phyloP scores from a whole-genome alignment of 2,329 filamentous ascomycete genomes.

The Colletotrichum sp. region DNA sequence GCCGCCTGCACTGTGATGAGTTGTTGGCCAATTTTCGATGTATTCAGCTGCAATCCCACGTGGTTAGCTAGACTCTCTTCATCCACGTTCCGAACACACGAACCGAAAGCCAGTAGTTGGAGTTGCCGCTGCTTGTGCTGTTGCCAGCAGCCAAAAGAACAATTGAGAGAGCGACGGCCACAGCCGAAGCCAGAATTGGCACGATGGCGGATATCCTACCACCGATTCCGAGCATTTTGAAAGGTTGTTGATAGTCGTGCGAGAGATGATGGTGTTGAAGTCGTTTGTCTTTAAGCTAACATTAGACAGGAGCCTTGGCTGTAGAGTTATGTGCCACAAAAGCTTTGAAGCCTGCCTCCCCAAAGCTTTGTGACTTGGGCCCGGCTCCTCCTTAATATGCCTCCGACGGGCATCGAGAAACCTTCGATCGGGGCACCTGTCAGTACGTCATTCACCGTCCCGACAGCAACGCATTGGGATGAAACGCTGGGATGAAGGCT shows the following conservation, averaged over 20 bases:
- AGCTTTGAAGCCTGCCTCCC: background rate
- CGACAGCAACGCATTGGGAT: constrained; percentile 3
- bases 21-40: constrained; percentile 20
- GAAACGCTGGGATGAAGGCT: constrained; percentile 20
- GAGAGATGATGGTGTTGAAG: background rate
- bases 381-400: constrained; percentile 12
- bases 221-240: constrained; percentile 12
- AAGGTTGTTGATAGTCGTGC: background rate
- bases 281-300: background rate
- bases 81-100: rapidly evolving
- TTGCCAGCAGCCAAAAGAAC: constrained; percentile 12
- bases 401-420: background rate
- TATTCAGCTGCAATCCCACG: constrained; percentile 15
- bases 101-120: constrained; percentile 20
- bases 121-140: background rate
- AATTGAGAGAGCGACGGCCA: constrained; percentile 40
- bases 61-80: rapidly evolving
- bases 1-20: constrained; percentile 20
- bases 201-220: constrained; percentile 10
- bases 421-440: constrained; percentile 9
- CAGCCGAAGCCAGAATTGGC: constrained; percentile 12
- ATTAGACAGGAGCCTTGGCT: background rate
- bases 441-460: constrained; percentile 18
- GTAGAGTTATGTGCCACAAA: background rate
- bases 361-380: background rate